These are phyloP conservation scores for Arxiozyma telluris DNA, from an alignment of 1,139 yeast genomes.

Conservation along the genomic window DNA sequence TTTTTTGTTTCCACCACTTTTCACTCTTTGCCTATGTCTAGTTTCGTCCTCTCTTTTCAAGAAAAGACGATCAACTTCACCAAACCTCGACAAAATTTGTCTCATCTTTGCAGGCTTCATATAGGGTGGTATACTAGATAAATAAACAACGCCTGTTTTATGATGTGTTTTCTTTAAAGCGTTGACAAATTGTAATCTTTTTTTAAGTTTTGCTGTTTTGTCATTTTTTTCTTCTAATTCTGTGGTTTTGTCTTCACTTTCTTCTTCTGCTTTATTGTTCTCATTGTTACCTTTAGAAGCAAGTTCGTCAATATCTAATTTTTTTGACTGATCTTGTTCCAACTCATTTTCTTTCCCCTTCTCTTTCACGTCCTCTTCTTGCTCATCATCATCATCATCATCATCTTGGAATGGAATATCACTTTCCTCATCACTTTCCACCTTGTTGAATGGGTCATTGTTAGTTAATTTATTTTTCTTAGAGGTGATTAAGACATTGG, in stretches of 20 bases:
- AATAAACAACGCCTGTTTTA: constrained; percentile 83
- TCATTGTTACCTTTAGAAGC: constrained; percentile 5
- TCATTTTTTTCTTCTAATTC: constrained; percentile 6
- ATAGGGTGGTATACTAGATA: constrained; percentile 88
- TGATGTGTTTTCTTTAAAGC: constrained; percentile 49
- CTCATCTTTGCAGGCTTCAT: constrained; percentile 92
- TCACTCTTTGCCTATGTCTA: constrained; percentile 57
- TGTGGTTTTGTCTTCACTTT: neutral
- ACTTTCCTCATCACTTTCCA: constrained; percentile 10
- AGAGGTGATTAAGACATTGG: constrained; percentile 16
- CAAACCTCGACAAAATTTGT: constrained; percentile 72
- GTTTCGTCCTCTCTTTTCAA: constrained; percentile 77
- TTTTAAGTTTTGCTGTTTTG: constrained; percentile 9
- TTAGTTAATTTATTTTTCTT: constrained; percentile 14
- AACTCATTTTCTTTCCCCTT: constrained; percentile 8
- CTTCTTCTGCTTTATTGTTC: neutral
- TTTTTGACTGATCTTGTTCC: constrained; percentile 4
- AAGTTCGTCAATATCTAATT: constrained; percentile 6
- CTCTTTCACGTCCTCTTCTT: constrained; percentile 1
- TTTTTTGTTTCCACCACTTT: constrained; percentile 92
- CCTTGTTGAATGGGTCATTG: constrained; percentile 1
- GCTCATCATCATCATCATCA: constrained; percentile 1
- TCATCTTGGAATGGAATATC: constrained; percentile 9
- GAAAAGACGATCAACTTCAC: constrained; percentile 76
- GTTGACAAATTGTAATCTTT: constrained; percentile 33